Base-by-base conservation (phyloP, 129 eudicot species). In the Arctium lappa region DNA sequence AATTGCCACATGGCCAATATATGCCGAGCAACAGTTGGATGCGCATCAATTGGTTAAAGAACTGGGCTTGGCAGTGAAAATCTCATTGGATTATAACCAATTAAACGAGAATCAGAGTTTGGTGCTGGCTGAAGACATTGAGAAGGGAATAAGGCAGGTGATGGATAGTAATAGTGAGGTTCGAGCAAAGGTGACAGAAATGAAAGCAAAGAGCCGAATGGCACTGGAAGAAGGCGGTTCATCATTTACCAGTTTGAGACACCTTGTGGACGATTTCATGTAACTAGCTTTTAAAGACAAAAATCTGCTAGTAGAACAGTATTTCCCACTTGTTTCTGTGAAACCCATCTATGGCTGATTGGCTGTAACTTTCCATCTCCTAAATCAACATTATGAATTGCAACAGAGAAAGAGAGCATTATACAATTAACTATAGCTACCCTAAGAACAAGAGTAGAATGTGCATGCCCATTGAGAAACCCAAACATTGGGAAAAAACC, bases 1-100 rank as follows among this genome's bases (percentile, higher is more conserved):
- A 31, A 29, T 80, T 10, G 83, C 69, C 10, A 71, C 77, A 22
- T 81, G 84, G 84, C 84, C 84, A 8, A n/a, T 81, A 9, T 81
- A 70, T 22, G 84, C 78, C 0, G 84, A 81, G 32, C 84, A 81
- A 71, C 84, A 70, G 40, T 18, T 81, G 0, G 39, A 81, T 36
- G 84, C 84, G 0, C 72, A 70, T 48, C 71, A 71, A 30, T 33
- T 81, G 78, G 84, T 81, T 63, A 81, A 50, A 4, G 84, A 81
- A n/a, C 6, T 81, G 31, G 84, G 72, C 13, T 40, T 74, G 73
- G 85, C 42, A 10, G 86, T 75, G 13, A 81, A 75, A n/a, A 50
- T 82, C 27, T 36, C 48, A 1, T 9, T 66, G 73, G 69, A 75
- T n/a, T 75, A 31, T 69, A 36, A 39, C 11, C 42, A 66, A 42